phyloP scores from a whole-genome alignment of 768 basidiomycete species.

The Calocybe gangraenosa region DNA sequence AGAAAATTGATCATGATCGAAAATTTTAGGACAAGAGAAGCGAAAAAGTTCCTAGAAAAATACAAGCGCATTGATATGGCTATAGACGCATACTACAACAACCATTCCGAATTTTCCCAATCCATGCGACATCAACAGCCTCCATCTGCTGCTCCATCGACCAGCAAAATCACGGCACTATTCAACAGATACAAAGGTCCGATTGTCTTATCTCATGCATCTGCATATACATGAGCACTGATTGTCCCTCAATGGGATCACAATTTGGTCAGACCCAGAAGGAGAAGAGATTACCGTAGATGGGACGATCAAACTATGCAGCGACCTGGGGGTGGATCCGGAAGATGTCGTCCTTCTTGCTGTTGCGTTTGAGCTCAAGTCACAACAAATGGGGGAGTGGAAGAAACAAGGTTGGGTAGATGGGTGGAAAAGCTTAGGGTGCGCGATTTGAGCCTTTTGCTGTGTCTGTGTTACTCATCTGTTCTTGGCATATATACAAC shows the following conservation, averaged over 20 bases:
- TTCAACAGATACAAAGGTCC: slow-evolving; percentile 72
- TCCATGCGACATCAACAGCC: slow-evolving; percentile 19
- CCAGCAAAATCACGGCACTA: slow-evolving; percentile 48
- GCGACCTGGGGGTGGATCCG: slow-evolving; percentile 64
- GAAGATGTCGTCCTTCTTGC: slow-evolving; percentile 82
- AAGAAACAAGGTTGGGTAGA: slow-evolving; percentile 67
- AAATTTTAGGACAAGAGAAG: slow-evolving; percentile 46
- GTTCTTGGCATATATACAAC: neutral
- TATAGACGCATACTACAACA: slow-evolving; percentile 67
- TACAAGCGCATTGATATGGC: slow-evolving; percentile 70
- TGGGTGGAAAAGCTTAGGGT: slow-evolving; percentile 77
- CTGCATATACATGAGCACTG: neutral
- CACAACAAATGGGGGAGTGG: slow-evolving; percentile 72
- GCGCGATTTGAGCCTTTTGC: slow-evolving; percentile 5
- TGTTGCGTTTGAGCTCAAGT: slow-evolving; percentile 78
- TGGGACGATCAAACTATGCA: slow-evolving; percentile 76
- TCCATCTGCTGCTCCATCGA: slow-evolving; percentile 33
- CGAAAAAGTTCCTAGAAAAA: slow-evolving; percentile 64
- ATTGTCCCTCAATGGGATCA: neutral
- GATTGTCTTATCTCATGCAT: slow-evolving; percentile 10
- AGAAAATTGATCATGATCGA: slow-evolving; percentile 22
- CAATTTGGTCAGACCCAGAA: slow-evolving; percentile 42
- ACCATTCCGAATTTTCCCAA: slow-evolving; percentile 34
- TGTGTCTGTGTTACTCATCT: neutral
- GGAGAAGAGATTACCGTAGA: slow-evolving; percentile 67